Evolutionary conservation across 768 basidiomycete species (phyloP), one percentile per base, ranked within the genome.

Genomic region (Leccinum broughii): DNA sequence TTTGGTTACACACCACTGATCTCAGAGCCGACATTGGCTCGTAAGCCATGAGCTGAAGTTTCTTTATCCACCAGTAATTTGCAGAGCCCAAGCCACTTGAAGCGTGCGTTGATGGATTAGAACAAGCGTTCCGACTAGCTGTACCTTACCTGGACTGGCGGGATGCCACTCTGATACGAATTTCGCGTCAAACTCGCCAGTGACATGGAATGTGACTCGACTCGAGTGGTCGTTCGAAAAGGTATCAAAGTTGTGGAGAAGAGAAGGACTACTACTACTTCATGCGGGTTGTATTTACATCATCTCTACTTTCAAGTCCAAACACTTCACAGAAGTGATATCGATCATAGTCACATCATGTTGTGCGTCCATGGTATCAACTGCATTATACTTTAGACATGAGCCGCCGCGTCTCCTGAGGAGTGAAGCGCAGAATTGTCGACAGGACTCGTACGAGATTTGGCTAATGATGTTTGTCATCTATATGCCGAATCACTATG

Each of bases 381-480:
- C 24, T 34, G 22, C 15, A 39, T 72, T 75, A 89, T 34, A 95
- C 89, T 79, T 95, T 97, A 9, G 95, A 87, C 59, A 95, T 84
- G 41, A 98, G 79, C 50, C 95, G 80, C 30, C 96, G 81, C 4
- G 93, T 92, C 73, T 98, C 96, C 67, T 95, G 92, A 2, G 96
- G 96, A 1, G 96, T 98, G 68, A 99, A 98, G 44, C 85, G 90
- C 41, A 98, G 75, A 53, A 98, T 94, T 41, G 93, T 94, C 1
- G 94, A 94, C 48, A 98, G 72, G 3, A 99, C 95, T 57, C 89
- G 84, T 28, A 98, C 86, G 34, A 99, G 85, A 67, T 94, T 92
- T 0, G 94, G 92, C 90, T 94, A 60, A 10, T 20, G 50, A 54
- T 11, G 26, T 68, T 14, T 60, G 61, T 59, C 57, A 64, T 13